Conservation (phyloP, 805 yeast species). For the Danielia reshetovae region DNA sequence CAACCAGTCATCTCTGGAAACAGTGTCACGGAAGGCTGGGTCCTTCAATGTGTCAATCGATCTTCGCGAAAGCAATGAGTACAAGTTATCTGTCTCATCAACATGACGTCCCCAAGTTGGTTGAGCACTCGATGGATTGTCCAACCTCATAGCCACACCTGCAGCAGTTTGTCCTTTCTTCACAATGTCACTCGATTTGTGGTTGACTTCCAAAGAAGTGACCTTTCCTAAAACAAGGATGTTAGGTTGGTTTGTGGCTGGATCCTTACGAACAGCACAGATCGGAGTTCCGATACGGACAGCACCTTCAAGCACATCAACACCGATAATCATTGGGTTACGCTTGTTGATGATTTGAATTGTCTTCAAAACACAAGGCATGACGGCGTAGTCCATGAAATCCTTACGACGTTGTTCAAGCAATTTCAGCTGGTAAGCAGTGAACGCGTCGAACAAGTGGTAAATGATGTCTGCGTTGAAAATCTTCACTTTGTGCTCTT, state of each 20-base stretch:
- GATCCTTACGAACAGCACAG: constrained; percentile 87
- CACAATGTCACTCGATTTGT: constrained; percentile 71
- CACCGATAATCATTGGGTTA: constrained; percentile 99
- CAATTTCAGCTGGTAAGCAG: constrained; percentile 84
- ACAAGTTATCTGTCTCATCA: constrained; percentile 85
- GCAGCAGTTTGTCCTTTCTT: constrained; percentile 95
- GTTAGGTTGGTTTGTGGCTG: constrained; percentile 70
- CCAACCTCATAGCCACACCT: constrained; percentile 98
- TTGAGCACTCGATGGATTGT: constrained; percentile 85
- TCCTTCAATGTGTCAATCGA: constrained; percentile 97
- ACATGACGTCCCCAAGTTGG: constrained; percentile 99
- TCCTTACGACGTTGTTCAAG: constrained; percentile 89
- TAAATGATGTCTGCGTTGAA: constrained; percentile 96
- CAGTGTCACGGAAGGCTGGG: constrained; percentile 94
- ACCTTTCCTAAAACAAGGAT: constrained; percentile 82
- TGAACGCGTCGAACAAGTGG: constrained; percentile 92
- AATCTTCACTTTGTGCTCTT: constrained; percentile 84
- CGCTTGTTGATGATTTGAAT: constrained; percentile 96
- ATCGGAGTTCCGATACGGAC: constrained; percentile 92
- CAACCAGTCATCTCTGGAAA: constrained; percentile 93
- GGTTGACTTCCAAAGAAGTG: constrained; percentile 92
- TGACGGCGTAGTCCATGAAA: constrained; percentile 81
- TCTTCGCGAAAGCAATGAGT: constrained; percentile 85
- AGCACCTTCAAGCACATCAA: constrained; percentile 90
- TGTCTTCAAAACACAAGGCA: constrained; percentile 93